A percentile compares a stretch with the other conserved stretches of the same genome.
phyloP scores from a whole-genome alignment of 2,329 filamentous ascomycete genomes.

The Paraphoma sp. region DNA sequence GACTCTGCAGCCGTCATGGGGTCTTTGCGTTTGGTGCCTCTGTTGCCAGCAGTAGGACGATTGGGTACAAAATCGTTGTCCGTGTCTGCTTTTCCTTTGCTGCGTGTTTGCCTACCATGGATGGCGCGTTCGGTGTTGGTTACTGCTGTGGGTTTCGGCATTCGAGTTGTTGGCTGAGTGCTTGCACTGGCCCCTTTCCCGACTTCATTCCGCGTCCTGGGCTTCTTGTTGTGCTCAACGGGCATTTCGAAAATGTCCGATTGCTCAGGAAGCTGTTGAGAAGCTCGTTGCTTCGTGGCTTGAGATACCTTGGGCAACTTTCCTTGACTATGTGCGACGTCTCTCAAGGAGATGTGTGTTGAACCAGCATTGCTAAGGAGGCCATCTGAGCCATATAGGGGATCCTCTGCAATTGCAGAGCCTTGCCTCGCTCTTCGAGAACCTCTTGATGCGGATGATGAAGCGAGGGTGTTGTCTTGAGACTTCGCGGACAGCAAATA shows the following conservation, averaged over 20 bases:
- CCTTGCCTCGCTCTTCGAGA: too few relatives aligned
- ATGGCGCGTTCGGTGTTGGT: neutral
- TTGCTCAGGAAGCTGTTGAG: slow-evolving; percentile 6
- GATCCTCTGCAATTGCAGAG: too few relatives aligned
- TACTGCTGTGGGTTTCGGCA: too few relatives aligned
- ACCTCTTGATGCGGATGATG: too few relatives aligned
- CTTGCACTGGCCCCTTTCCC: too few relatives aligned
- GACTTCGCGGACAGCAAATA: too few relatives aligned
- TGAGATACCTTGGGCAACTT: slow-evolving; percentile 24
- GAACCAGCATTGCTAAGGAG: neutral
- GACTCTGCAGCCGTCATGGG: neutral
- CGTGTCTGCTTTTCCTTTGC: slow-evolving; percentile 14
- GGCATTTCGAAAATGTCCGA: slow-evolving; percentile 9
- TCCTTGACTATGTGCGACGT: slow-evolving; percentile 9
- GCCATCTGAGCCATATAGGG: too few relatives aligned
- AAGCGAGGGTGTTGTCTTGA: too few relatives aligned
- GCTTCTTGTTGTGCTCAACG: neutral
- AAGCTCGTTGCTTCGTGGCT: slow-evolving; percentile 16
- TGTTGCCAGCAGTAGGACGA: slow-evolving; percentile 5
- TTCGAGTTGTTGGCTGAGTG: too few relatives aligned
- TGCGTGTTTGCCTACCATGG: neutral
- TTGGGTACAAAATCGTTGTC: slow-evolving; percentile 1
- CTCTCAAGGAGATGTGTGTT: neutral
- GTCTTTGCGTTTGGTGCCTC: neutral
- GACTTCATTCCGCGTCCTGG: neutral